Evolutionary conservation across 768 basidiomycete species (phyloP), one percentile per base, ranked within the genome.

Genomic region (Lepiota venenata): DNA sequence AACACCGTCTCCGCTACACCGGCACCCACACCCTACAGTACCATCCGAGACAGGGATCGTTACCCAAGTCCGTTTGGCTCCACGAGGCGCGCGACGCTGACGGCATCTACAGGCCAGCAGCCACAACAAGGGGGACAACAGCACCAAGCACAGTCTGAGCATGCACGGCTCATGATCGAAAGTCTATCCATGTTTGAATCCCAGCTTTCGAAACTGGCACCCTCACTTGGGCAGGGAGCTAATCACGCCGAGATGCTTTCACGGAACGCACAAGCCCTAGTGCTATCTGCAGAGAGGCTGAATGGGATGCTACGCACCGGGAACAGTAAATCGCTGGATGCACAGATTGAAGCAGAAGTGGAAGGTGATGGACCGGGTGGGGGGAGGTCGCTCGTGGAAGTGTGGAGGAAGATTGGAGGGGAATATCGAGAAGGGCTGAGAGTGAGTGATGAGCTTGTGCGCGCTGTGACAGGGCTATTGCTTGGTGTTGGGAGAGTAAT

Each of bases 291-390:
- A n/a, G 85, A 88, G 56, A 75, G 78, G 57, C 69, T 93, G 51
- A 88, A 89, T 60, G 76, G 61, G 48, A 71, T 87, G 58, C 66
- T 92, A 60, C 74, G 83, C 43, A 63, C 67, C 1, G 82, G 79
- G 2, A 84, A 82, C 12, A 70, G 75, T 52, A 69, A 74, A 39
- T 85, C 91, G 1, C 66, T 91, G 47, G 87, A 90, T 58, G 76
- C 80, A 50, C 87, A 91, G 67, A 85, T 93, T 45, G 81, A 87
- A 37, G 81, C 85, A 0, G 91, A 93, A 64, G 83, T 92, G 1
- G 80, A 79, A 9, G 80, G 77, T 32, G 77, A 74, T 12, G 43
- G 43, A 14, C 5, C 20, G 14, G 32, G 46, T 11, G 32, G 16
- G 8, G 20, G n/a, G 32, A 40, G 27, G n/a, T 69, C 60, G 70